A percentile compares a stretch with the other conserved stretches of the same genome.
phyloP scores from a whole-genome alignment of 768 basidiomycete species.

The Crucibulum laeve region DNA sequence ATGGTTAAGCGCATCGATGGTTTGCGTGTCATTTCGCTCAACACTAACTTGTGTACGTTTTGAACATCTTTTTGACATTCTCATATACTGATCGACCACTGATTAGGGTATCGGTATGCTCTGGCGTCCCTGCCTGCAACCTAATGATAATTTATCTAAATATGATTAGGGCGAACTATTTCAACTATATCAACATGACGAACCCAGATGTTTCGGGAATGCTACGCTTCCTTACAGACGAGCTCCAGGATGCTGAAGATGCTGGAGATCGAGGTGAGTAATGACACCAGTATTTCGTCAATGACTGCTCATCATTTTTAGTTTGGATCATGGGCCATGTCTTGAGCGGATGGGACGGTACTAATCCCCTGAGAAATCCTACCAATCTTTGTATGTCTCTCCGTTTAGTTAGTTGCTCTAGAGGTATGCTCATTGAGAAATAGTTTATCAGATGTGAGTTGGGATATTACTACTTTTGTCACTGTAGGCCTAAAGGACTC shows the following conservation, averaged over 20 bases:
- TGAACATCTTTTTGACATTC: constrained; percentile 1
- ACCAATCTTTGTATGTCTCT: constrained; percentile 60
- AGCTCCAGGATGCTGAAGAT: constrained; percentile 77
- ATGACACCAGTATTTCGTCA: constrained; percentile 13
- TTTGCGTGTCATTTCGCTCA: constrained; percentile 66
- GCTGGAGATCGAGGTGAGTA: constrained; percentile 62
- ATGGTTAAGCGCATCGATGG: constrained; percentile 66
- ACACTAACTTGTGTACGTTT: constrained; percentile 68
- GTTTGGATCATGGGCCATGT: constrained; percentile 52
- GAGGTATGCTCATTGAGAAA: constrained; percentile 2
- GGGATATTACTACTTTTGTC: constrained; percentile 6
- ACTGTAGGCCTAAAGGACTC: constrained; percentile 1
- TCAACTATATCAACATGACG: constrained; percentile 75
- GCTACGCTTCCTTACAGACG: constrained; percentile 73
- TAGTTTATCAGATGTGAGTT: constrained; percentile 36
- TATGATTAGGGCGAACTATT: constrained; percentile 54
- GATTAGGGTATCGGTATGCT: constrained; percentile 31
- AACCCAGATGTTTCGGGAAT: constrained; percentile 69
- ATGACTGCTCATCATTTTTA: constrained; percentile 56
- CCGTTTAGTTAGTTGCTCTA: not conserved
- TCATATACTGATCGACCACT: constrained; percentile 3
- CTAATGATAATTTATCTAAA: not conserved
- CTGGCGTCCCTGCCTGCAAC: not conserved
- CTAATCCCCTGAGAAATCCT: constrained; percentile 57
- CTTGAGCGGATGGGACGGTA: constrained; percentile 56